These are phyloP conservation scores for Gossypium herbaceum DNA, from an alignment of 345 rosid species.

Conservation along the genomic window DNA sequence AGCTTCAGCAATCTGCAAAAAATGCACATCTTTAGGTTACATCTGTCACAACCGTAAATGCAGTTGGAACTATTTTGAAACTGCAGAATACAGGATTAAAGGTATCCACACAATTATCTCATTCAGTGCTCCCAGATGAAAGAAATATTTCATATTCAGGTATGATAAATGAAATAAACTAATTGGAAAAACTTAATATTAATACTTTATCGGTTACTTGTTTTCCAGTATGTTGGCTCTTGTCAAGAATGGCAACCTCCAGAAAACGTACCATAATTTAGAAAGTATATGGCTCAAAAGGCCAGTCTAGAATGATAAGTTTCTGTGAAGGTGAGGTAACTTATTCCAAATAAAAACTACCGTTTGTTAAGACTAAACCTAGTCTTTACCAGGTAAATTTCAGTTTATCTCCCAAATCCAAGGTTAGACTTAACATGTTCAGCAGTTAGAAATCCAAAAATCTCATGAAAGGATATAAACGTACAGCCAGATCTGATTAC, in stretches of 20 bases:
- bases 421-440: background rate
- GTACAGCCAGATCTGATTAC: background rate
- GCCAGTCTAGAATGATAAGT: background rate
- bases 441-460: background rate
- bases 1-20: conserved; percentile 75
- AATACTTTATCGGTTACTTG: background rate
- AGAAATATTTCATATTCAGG: background rate
- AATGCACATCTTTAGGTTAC: conserved; percentile 18
- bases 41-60: background rate
- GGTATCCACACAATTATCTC: background rate
- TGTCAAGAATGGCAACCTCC: background rate
- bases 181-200: background rate
- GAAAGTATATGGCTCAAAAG: background rate
- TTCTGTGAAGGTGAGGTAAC: background rate
- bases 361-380: background rate
- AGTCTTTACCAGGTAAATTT: background rate
- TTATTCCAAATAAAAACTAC: background rate
- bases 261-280: background rate
- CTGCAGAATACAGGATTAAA: background rate
- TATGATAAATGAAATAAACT: background rate
- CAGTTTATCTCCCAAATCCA: conserved; percentile 9
- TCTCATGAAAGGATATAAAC: background rate
- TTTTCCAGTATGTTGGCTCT: background rate
- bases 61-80: background rate
- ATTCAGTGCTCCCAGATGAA: background rate